Evolutionary conservation across 108 stramenopile genomes (phyloP).

Genomic region (Cylindrotheca fusiformis): DNA sequence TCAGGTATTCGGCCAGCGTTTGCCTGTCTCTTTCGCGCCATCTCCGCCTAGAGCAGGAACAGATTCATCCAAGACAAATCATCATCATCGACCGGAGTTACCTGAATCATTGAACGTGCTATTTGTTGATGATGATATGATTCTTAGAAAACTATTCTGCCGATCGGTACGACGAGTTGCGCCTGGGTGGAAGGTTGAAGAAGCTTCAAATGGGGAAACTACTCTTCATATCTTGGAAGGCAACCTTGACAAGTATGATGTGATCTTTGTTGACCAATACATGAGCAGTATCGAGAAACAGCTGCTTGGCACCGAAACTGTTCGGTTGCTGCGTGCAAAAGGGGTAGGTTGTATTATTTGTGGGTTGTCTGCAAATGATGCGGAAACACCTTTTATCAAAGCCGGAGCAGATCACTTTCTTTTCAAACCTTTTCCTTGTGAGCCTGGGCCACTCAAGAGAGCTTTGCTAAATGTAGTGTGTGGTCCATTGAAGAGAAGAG

Average conservation of each 20-base stretch:
- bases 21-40: too few species aligned
- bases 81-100: too few species aligned
- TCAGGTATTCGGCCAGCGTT: too few species aligned
- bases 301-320: conserved; percentile 32
- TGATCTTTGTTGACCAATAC: conserved; percentile 34
- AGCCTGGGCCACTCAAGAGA: conserved; percentile 19
- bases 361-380: conserved; percentile 32
- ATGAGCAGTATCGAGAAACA: conserved; percentile 31
- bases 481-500: too few species aligned
- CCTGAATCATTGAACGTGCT: conserved; percentile 26
- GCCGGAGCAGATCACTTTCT: conserved; percentile 40
- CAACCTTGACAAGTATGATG: conserved; percentile 4
- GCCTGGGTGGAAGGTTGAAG: conserved; percentile 20
- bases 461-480: too few species aligned
- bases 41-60: too few species aligned
- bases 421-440: conserved; percentile 37
- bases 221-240: conserved; percentile 19
- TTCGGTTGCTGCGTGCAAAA: conserved; percentile 3
- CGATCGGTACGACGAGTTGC: conserved; percentile 18
- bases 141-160: conserved; percentile 34
- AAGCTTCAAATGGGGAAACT: conserved; percentile 40
- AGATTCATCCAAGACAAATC: too few species aligned
- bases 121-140: conserved; percentile 42
- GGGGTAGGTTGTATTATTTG: conserved; percentile 23
- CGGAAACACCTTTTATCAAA: conserved; percentile 13